phyloP scores from a whole-genome alignment of 1,284 basidiomycete species.

The Exobasidium rhododendri region DNA sequence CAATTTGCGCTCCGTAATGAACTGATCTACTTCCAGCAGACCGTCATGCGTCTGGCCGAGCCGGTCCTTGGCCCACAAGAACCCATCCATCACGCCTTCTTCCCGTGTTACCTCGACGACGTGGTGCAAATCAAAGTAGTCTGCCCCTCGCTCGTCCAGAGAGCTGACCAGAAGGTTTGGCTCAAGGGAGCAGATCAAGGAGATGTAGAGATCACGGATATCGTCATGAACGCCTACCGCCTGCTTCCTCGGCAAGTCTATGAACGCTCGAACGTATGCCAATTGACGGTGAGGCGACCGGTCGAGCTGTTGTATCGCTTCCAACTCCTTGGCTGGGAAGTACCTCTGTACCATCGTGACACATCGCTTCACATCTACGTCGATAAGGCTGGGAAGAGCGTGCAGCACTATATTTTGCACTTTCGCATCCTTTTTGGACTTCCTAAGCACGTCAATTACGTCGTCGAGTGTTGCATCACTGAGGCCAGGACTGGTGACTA shows the following conservation, averaged over 20 bases:
- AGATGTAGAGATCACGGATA: conserved; percentile 64
- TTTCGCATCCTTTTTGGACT: conserved; percentile 10
- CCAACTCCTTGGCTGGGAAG: conserved; percentile 63
- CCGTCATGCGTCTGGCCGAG: conserved; percentile 64
- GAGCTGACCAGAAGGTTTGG: conserved; percentile 67
- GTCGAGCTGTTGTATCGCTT: conserved; percentile 53
- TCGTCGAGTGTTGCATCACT: conserved; percentile 65
- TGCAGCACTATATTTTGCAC: conserved; percentile 59
- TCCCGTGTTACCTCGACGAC: conserved; percentile 68
- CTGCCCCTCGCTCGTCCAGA: conserved; percentile 63
- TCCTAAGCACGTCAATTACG: conserved; percentile 64
- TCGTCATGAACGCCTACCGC: conserved; percentile 12
- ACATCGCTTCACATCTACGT: conserved; percentile 65
- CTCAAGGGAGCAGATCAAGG: conserved; percentile 70
- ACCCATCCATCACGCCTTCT: conserved; percentile 68
- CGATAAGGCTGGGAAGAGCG: conserved; percentile 67
- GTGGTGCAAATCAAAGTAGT: conserved; percentile 64
- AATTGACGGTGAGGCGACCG: conserved; percentile 64
- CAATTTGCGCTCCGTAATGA: conserved; percentile 57
- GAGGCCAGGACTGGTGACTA: conserved; percentile 71
- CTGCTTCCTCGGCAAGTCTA: conserved; percentile 55
- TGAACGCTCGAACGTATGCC: conserved; percentile 72
- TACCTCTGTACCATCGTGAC: conserved; percentile 71
- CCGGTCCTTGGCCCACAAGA: conserved; percentile 76
- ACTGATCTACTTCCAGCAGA: conserved; percentile 35